Evolutionary conservation across 345 rosid genomes (phyloP).

Genomic region (Linum usitatissimum): DNA sequence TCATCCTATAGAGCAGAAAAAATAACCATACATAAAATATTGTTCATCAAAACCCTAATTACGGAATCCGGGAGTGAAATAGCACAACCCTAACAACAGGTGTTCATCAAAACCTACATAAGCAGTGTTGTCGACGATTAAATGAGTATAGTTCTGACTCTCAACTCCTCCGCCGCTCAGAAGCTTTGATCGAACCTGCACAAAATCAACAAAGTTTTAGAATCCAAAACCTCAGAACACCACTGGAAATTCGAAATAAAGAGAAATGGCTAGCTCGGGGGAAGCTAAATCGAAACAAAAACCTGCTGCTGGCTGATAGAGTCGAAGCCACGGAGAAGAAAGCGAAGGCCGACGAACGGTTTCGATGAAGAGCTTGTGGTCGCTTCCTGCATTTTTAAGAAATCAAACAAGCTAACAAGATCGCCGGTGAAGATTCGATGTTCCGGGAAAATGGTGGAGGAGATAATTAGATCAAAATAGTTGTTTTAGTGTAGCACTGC

Average conservation of each 20-base stretch:
- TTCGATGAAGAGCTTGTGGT: constrained; percentile 18
- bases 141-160: constrained; percentile 42
- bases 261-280: not conserved
- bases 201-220: not conserved
- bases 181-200: constrained; percentile 66
- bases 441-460: too few relatives aligned
- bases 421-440: too few relatives aligned
- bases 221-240: not conserved
- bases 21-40: too few relatives aligned
- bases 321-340: constrained; percentile 59
- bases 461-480: too few relatives aligned
- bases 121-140: constrained; percentile 58
- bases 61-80: not conserved
- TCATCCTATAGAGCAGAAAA: constrained; percentile 44
- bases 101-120: constrained; percentile 30
- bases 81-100: not conserved
- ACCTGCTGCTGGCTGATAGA: constrained; percentile 32
- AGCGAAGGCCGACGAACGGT: constrained; percentile 51
- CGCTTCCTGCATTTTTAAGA: constrained; percentile 25
- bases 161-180: constrained; percentile 63
- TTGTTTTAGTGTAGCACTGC: too few relatives aligned
- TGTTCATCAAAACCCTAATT: not conserved
- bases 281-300: not conserved
- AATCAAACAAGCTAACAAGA: not conserved
- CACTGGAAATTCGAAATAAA: not conserved